A percentile compares a stretch with the other conserved stretches of the same genome.
These are phyloP conservation scores for Daedaleopsis sinensis DNA, from an alignment of 768 basidiomycete genomes.

Conservation along the genomic window DNA sequence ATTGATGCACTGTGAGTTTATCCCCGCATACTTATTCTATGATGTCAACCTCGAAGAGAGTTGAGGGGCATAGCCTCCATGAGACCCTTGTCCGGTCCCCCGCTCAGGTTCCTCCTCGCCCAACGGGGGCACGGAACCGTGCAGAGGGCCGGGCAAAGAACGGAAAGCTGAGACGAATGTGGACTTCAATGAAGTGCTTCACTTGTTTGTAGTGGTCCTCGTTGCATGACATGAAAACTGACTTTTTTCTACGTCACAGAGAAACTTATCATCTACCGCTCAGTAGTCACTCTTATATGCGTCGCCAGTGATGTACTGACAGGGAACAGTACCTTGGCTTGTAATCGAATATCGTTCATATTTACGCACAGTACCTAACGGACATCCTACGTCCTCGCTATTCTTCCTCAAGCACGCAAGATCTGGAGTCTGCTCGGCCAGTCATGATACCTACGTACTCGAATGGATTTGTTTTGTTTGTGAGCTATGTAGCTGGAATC, in stretches of 20 bases:
- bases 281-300: too few relatives aligned
- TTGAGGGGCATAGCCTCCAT: slow-evolving; percentile 35
- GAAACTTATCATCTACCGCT: too few relatives aligned
- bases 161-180: slow-evolving; percentile 54
- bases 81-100: slow-evolving; percentile 40
- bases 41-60: slow-evolving; percentile 27
- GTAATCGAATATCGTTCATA: too few relatives aligned
- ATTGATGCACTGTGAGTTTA: neutral
- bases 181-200: neutral
- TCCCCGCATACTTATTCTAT: neutral
- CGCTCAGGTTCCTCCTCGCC: slow-evolving; percentile 39
- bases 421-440: too few relatives aligned
- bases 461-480: too few relatives aligned
- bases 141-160: slow-evolving; percentile 48
- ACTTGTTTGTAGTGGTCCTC: neutral
- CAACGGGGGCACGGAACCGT: slow-evolving; percentile 45
- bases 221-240: neutral
- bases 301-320: too few relatives aligned
- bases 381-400: too few relatives aligned
- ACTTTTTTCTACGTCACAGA: neutral
- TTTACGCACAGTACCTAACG: too few relatives aligned
- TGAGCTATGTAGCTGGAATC: too few relatives aligned
- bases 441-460: too few relatives aligned
- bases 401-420: too few relatives aligned
- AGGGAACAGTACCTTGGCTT: too few relatives aligned